Conservation (phyloP, 345 rosid genomes). For the Citropsis articulata region DNA sequence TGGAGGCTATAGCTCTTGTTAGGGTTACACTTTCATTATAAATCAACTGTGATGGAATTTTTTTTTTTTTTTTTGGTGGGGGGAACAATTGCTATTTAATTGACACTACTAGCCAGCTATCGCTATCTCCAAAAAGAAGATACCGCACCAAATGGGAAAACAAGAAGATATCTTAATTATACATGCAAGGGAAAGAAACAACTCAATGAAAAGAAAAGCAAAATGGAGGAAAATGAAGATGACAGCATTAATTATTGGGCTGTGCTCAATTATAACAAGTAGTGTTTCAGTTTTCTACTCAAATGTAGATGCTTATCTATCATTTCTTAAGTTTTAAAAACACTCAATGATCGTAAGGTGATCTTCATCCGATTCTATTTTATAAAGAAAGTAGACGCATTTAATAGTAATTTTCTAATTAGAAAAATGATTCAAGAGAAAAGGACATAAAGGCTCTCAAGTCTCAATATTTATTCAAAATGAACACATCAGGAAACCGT, state of each 20-base stretch:
- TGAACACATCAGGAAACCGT: no score
- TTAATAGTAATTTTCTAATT: not conserved
- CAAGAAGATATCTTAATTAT: not conserved
- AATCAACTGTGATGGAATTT: no score
- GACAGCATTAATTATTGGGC: not conserved
- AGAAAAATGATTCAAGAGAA: not conserved
- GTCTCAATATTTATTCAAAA: no score
- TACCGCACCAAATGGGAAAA: not conserved
- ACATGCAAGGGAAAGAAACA: not conserved
- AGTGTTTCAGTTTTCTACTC: slow-evolving; percentile 19
- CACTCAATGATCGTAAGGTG: not conserved
- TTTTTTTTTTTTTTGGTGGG: no score
- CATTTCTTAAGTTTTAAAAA: not conserved
- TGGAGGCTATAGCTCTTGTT: not conserved
- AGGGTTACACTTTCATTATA: not conserved
- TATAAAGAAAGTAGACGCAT: not conserved
- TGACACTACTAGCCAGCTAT: not conserved
- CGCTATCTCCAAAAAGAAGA: slow-evolving; percentile 8
- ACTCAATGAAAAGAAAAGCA: not conserved
- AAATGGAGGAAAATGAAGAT: not conserved
- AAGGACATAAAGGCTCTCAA: no score
- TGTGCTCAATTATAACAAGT: not conserved
- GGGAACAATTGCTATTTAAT: not conserved
- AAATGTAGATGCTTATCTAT: not conserved
- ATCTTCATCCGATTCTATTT: not conserved